Evolutionary conservation across 1,284 basidiomycete species (phyloP), one percentile per base, ranked within the genome.

Genomic region (Termitomyces sp.): DNA sequence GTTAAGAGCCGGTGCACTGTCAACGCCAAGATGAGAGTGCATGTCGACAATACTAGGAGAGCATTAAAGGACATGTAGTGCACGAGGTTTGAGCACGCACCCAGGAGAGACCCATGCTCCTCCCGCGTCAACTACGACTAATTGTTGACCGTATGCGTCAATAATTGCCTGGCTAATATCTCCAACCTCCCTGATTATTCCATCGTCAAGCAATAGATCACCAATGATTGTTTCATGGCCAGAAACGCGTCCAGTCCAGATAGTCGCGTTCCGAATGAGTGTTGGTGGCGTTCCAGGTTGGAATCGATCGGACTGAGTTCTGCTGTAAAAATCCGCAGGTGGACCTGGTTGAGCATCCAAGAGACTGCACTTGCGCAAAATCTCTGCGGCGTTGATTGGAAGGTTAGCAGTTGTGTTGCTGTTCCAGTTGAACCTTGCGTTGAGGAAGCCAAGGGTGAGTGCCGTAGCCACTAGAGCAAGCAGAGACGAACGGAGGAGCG

Each of bases 191-290:
- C 76, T 74, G 43, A 86, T 76, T 21, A 85, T 61, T 7, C 84
- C 84, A 21, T 75, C 72, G 57, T 82, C 77, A 5, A 86, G 64
- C 3, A 83, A 64, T 14, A 86, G 57, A 58, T 84, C 80, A 0
- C 81, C 86, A 8, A 75, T 65, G 19, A 91, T 62, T 33, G 90
- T 73, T 64, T 91, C 84, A 28, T 75, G 71, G 2, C 85, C 86
- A 38, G 80, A 73, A 31, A 79, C 68, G 44, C 76, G 75, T 41
- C 90, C 91, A 0, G 90, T 93, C 90, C 91, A 93, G n/a, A 95
- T 76, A 0, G 82, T 90, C 13, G 84, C 91, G 64, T 93, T 93
- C 65, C 74, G 77, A 55, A 94, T 79, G 57, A 88, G 73, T 3
- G 81, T 81, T 4, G 86, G 71, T 19, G 72, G 73, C 1, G 88